Evolutionary conservation across 164 flowering plant species (phyloP), one percentile per base, ranked within the genome.

Genomic region (Malania oleifera): DNA sequence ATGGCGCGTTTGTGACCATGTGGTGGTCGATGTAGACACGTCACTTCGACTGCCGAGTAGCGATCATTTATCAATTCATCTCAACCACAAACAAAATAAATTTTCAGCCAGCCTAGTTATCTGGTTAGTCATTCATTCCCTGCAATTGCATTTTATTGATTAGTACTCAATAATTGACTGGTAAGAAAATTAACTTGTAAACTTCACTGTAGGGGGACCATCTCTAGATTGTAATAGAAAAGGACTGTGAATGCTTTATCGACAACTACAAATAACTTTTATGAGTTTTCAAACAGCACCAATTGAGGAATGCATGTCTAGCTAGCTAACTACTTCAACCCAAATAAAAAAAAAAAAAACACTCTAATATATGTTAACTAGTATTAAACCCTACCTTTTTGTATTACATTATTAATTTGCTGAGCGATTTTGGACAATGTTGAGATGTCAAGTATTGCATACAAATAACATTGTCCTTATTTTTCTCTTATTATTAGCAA

Each of bases 1-100:
- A 66, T 57, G 67, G 74, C 61, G 20, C 25, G 54, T 51, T 52
- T 11, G 20, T 19, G 9, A 15, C 66, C 67, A 65, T 26, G 64
- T 70, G 74, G 67, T 54, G 20, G 12, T 6, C 0, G 38, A 53
- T 4, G 29, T 26, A 31, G 59, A 39, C 73, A 65, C 46, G 34
- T 56, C 39, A 49, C n/a, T 18, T 23, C 9, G 8, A 37, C 13
- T 0, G 10, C 0, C 11, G 0, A 11, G 50, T 25, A 8, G 58
- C 25, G 56, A 37, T 7, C n/a, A n/a, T 43, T 38, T 26, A 5
- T 53, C 48, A 24, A 28, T 52, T 5, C 6, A 1, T 19, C 26
- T n/a, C 31, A 28, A 44, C 39, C 45, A 54, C 58, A 45, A 3
- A 62, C 57, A 28, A 54, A 38, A 52, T 45, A 28, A n/a, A n/a